Percentiles rank a stretch among this genome's conserved stretches.
These are phyloP conservation scores for Oryza brachyantha DNA, from an alignment of 176 grass and related monocot species.

Conservation along the genomic window DNA sequence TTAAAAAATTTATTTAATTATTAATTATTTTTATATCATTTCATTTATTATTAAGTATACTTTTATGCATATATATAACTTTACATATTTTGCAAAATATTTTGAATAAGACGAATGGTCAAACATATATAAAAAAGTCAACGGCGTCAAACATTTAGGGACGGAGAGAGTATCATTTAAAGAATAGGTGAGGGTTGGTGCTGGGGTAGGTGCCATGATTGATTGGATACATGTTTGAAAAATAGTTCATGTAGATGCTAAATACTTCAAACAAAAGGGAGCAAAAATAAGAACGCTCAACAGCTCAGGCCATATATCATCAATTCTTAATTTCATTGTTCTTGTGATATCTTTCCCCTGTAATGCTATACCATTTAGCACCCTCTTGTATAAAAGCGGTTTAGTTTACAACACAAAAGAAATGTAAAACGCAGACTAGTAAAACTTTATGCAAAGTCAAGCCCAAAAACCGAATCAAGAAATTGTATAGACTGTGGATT, in stretches of 20 bases:
- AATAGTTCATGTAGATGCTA: background rate
- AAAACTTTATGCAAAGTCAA: background rate
- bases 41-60: too few relatives aligned
- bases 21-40: too few relatives aligned
- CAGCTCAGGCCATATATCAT: background rate
- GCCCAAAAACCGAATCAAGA: constrained; percentile 38
- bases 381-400: background rate
- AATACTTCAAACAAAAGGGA: background rate
- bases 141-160: too few relatives aligned
- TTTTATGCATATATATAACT: too few relatives aligned
- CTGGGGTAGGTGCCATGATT: background rate
- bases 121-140: too few relatives aligned
- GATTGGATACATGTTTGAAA: background rate
- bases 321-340: background rate
- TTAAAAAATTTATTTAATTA: too few relatives aligned
- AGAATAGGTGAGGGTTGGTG: too few relatives aligned
- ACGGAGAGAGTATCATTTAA: too few relatives aligned
- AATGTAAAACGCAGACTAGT: background rate
- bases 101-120: too few relatives aligned
- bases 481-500: constrained; percentile 26
- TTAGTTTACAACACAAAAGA: constrained; percentile 21
- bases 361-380: background rate
- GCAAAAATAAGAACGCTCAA: background rate
- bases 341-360: background rate
- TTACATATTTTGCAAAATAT: too few relatives aligned